Base-by-base conservation (phyloP, 192 early-diverging fungal species). In the Rhizophagus clarus region DNA sequence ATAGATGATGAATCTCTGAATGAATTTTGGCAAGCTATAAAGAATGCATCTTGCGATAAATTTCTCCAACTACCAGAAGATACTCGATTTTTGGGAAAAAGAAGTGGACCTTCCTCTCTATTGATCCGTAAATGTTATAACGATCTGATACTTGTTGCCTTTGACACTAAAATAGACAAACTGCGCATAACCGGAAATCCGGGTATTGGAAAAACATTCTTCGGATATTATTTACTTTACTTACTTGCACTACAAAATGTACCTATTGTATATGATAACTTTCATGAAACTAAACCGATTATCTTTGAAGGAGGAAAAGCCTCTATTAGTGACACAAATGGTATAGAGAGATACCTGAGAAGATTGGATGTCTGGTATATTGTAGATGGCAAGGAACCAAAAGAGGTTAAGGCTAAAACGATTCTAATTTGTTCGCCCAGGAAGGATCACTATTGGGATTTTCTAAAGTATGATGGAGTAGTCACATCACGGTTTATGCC, bases 391-490 rank as follows among this genome's bases (percentile, higher is more conserved):
- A n/a, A n/a, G n/a, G n/a, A n/a, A n/a, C n/a, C n/a, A n/a, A n/a
- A n/a, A n/a, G 6, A 61, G 10, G n/a, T 29, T 61, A 17, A 61
- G 0, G 73, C 73, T 10, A 75, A 75, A 45, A 75, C 73, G 61
- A 61, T 75, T 75, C 73, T 75, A 20, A 17, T 72, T 12, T 75
- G 73, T 37, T 75, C 73, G 4, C 70, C 70, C 10, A 40, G 24
- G 10, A 71, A 47, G 37, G 40, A n/a, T 1, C 49, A 61, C 60
- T 60, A 75, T 40, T 3, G 3, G 32, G 8, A 67, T 4, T 49
- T 49, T 49, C 11, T 14, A 14, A 49, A 49, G 11, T 49, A 49
- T 49, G 14, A 2, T 0, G 11, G 47, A 12, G 2, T 37, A 37
- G 34, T 1, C 1, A 49, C 47, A 49, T 1, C 2, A 49, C 7